Percentiles rank a stretch among this genome's conserved stretches.
These are phyloP conservation scores for Aspergillus felis DNA, from an alignment of 2,329 filamentous ascomycete genomes.

Conservation along the genomic window DNA sequence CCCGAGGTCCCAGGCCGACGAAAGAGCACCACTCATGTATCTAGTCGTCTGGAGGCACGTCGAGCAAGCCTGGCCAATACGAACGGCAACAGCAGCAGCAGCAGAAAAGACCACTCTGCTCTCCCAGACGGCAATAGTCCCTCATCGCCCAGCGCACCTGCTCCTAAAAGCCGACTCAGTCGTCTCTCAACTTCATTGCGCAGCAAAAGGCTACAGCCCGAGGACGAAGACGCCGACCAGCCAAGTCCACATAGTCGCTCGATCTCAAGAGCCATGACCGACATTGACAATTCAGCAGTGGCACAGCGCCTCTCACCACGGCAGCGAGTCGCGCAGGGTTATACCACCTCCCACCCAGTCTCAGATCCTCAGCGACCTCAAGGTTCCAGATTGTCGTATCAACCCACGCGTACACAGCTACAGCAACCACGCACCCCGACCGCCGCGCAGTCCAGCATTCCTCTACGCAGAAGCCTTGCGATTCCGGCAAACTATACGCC, in stretches of 20 bases:
- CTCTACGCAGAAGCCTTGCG: constrained; percentile 36
- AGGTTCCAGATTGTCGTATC: constrained; percentile 17
- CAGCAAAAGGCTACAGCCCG: constrained; percentile 32
- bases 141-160: constrained; percentile 13
- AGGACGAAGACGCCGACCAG: constrained; percentile 33
- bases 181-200: constrained; percentile 40
- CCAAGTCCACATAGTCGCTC: constrained; percentile 32
- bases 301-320: constrained; percentile 27
- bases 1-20: constrained; percentile 28
- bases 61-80: constrained; percentile 34
- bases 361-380: constrained; percentile 23
- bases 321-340: constrained; percentile 31
- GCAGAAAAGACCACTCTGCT: constrained; percentile 1
- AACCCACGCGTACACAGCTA: constrained; percentile 20
- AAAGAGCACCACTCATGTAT: constrained; percentile 24
- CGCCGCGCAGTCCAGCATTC: constrained; percentile 30
- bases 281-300: constrained; percentile 30
- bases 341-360: constrained; percentile 21
- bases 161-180: constrained; percentile 36
- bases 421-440: constrained; percentile 30
- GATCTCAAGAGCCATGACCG: constrained; percentile 42
- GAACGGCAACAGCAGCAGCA: constrained; percentile 9
- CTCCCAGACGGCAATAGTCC: constrained; percentile 7
- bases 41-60: constrained; percentile 38
- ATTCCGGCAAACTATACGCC: constrained; percentile 32